Base-by-base conservation (phyloP, 2,329 filamentous ascomycete genomes). In the Colletotrichum coccodes region DNA sequence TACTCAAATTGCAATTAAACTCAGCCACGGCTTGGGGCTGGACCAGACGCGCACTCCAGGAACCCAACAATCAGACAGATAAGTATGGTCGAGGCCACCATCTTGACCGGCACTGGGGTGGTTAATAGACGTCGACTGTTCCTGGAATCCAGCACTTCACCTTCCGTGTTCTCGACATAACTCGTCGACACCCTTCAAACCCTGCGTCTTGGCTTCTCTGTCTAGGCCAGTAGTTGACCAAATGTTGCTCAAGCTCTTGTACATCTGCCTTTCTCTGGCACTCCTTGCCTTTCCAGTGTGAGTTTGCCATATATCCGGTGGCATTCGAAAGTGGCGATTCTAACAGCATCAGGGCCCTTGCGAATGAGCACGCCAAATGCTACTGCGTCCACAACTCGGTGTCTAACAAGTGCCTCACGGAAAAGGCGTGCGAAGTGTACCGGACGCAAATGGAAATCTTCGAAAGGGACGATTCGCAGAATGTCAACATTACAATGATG, bases 381-480 rank as follows among this genome's bases (percentile, higher is more conserved):
- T 65, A 46, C 18, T 65, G 62, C 16, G 14, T 30, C 3, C 9
- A 42, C 11, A 60, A 60, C 14, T 11, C 30, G 3, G 12, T 5
- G 6, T 38, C 61, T 16, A 14, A 47, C 38, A 40, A 40, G 12
- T 36, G 28, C 47, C 62, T 65, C 3, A 61, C 46, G 2, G 21
- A 42, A 30, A 60, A 61, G 30, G 62, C 62, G 4, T 65, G 62
- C 21, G 57, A 65, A 4, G 40, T 61, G 6, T 65, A 65, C 47
- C 36, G 38, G 28, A 23, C n/a, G 2, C 14, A 14, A 11, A 42
- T 44, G 36, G 14, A 16, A 23, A 65, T 53, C 47, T 65, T 65
- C 16, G 36, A 60, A 16, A 42, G 54, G 6, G 56, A 40, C 4
- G 21, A 21, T 26, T 56, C 62, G 36, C 6, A 44, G 38, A 52